A percentile compares a stretch with the other conserved stretches of the same genome.
These are phyloP conservation scores for Clarireedia homoeocarpa DNA, from an alignment of 2,329 filamentous ascomycete genomes.

Conservation along the genomic window DNA sequence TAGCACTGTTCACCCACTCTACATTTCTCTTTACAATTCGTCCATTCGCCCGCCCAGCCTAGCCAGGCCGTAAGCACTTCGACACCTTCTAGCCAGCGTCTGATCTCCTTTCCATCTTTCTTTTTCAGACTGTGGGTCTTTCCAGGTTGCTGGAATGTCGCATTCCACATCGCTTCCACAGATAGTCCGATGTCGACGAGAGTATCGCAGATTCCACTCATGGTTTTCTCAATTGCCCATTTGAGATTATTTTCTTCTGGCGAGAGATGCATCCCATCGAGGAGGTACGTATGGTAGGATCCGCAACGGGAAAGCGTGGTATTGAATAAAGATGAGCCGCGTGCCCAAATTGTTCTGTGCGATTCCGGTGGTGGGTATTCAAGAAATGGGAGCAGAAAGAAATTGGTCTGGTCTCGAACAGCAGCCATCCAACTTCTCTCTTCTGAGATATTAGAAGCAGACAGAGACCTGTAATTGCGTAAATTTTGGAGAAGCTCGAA, in stretches of 20 bases:
- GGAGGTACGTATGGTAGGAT: constrained; percentile 34
- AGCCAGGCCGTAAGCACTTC: constrained; percentile 42
- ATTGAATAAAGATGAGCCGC: constrained; percentile 29
- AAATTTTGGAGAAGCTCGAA: constrained; percentile 28
- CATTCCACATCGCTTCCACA: constrained; percentile 35
- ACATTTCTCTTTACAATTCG: constrained; percentile 35
- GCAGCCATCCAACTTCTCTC: constrained; percentile 27
- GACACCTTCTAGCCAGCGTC: constrained; percentile 19
- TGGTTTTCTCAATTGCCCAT: constrained; percentile 35
- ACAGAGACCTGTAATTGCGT: constrained; percentile 13
- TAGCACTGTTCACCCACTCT: constrained; percentile 38
- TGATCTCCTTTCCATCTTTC: constrained; percentile 22
- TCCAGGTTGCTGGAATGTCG: background rate
- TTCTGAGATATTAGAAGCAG: constrained; percentile 21
- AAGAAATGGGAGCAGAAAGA: constrained; percentile 37
- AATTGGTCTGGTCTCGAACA: constrained; percentile 34
- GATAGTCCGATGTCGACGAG: constrained; percentile 36
- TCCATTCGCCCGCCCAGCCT: constrained; percentile 41
- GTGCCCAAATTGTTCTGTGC: constrained; percentile 26
- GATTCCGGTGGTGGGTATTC: constrained; percentile 34
- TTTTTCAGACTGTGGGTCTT: background rate
- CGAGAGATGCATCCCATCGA: constrained; percentile 25
- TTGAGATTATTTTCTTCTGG: constrained; percentile 33
- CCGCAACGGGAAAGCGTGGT: constrained; percentile 35
- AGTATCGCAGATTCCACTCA: constrained; percentile 34